Evolutionary conservation across 331 rosid species (phyloP).

Genomic region (Malus hybrid): DNA sequence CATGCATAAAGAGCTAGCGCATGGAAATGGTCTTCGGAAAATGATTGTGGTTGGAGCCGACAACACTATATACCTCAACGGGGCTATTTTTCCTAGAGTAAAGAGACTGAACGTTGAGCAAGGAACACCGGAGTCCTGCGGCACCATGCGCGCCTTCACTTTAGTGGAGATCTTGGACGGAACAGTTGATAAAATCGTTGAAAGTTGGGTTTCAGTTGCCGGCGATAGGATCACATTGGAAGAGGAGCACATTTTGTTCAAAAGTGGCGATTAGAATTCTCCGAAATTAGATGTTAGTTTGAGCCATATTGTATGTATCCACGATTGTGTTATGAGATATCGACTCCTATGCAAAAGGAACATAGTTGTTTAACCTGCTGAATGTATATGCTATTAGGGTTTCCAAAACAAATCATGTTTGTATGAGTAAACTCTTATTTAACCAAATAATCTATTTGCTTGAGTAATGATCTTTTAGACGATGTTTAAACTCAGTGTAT

Average conservation of each 20-base stretch:
- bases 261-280: constrained; percentile 23
- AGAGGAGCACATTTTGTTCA: constrained; percentile 57
- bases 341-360: background rate
- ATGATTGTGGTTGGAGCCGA: constrained; percentile 65
- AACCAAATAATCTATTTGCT: constrained; percentile 3
- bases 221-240: constrained; percentile 46
- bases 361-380: background rate
- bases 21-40: constrained; percentile 73
- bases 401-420: background rate
- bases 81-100: constrained; percentile 83
- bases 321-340: background rate
- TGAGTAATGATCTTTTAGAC: constrained; percentile 10
- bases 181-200: constrained; percentile 54
- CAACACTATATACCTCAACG: constrained; percentile 65
- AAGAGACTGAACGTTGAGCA: constrained; percentile 26
- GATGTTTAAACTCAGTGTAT: no score
- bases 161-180: constrained; percentile 57
- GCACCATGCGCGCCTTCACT: constrained; percentile 79
- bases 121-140: constrained; percentile 25
- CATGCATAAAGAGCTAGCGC: constrained; percentile 89
- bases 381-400: background rate
- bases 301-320: constrained; percentile 6
- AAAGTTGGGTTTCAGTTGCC: constrained; percentile 79
- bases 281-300: constrained; percentile 10
- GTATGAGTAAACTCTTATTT: background rate